phyloP scores from a whole-genome alignment of 331 rosid genomes.

The Quercus tomentella region DNA sequence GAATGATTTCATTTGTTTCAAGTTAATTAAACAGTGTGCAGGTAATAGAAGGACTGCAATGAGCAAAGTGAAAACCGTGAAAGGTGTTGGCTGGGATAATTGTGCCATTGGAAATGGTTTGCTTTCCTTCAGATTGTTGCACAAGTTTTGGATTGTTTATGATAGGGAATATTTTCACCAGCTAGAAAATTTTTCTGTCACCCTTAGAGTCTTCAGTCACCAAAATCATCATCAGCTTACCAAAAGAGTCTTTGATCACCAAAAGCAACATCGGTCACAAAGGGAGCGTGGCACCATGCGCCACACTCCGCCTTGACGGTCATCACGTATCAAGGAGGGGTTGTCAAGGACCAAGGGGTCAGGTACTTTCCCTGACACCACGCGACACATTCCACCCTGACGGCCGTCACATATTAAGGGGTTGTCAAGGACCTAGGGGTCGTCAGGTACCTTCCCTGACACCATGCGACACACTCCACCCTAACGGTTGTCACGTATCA shows the following conservation, averaged over 20 bases:
- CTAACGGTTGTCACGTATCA: rapidly evolving
- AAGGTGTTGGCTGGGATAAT: slow-evolving; percentile 96
- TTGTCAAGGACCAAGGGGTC: no score
- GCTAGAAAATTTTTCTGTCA: not conserved
- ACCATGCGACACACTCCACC: no score
- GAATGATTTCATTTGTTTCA: not conserved
- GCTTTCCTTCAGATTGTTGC: not conserved
- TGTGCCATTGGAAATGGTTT: slow-evolving; percentile 93
- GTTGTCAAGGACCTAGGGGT: no score
- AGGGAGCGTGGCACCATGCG: no score
- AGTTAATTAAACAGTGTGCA: slow-evolving; percentile 54
- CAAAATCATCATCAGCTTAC: no score
- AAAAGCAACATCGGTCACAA: no score
- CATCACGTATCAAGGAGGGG: no score
- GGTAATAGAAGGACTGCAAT: slow-evolving; percentile 94
- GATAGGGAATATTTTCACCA: not conserved
- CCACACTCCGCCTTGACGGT: no score
- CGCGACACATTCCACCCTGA: rapidly evolving
- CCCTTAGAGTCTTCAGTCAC: not conserved
- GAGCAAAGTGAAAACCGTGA: slow-evolving; percentile 76
- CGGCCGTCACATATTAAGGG: rapidly evolving
- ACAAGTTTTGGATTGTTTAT: not conserved
- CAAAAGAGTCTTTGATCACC: no score
- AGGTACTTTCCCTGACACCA: no score
- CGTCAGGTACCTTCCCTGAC: no score